Percentiles rank a stretch among this genome's conserved stretches.
Conservation (phyloP, 73 alveolate genomes). For the Tetrahymena malaccensis region DNA sequence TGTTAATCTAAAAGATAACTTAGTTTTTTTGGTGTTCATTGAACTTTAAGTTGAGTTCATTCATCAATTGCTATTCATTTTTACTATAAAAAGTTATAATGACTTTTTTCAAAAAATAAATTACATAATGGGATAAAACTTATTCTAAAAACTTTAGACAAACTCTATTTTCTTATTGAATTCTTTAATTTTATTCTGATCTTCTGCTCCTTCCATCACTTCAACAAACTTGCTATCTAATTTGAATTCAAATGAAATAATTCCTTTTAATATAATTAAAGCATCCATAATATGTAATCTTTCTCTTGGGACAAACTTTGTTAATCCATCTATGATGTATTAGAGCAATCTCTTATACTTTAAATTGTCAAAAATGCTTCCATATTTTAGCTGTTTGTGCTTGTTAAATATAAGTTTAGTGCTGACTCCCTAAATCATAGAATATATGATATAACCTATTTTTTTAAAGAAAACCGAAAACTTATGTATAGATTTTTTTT, state of each 20-base stretch:
- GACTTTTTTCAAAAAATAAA: too few species aligned
- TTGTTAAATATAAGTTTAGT: too few species aligned
- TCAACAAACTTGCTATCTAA: too few species aligned
- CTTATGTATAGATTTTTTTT: too few species aligned
- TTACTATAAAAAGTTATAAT: too few species aligned
- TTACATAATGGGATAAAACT: background rate
- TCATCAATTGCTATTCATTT: background rate
- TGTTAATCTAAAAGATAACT: too few species aligned
- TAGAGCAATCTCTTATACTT: background rate
- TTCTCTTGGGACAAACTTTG: too few species aligned
- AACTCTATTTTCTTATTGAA: background rate
- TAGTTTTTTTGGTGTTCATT: background rate
- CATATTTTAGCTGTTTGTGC: background rate
- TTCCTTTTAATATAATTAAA: background rate
- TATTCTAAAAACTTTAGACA: background rate
- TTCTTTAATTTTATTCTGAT: background rate
- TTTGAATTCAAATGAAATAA: background rate
- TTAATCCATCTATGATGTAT: background rate
- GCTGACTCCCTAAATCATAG: background rate
- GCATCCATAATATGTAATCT: background rate
- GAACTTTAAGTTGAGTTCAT: background rate
- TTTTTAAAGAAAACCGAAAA: background rate
- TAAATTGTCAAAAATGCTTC: background rate
- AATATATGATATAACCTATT: background rate
- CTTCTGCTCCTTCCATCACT: background rate